Conservation (phyloP, 371 early-diverging fungal species). For the Rhizomucor miehei region DNA sequence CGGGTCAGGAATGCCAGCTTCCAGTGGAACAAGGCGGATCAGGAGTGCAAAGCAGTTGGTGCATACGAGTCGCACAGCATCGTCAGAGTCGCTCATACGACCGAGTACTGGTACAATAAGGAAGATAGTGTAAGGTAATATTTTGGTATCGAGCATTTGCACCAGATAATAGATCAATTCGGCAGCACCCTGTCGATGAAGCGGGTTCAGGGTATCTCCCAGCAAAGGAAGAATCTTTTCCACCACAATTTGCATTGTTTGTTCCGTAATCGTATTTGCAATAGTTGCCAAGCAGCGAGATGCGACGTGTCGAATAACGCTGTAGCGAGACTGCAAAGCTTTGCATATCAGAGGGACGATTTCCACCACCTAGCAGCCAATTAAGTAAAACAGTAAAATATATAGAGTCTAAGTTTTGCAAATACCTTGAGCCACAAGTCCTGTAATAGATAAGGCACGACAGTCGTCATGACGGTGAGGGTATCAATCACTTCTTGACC, state of each 20-base stretch:
- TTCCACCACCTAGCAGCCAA: slow-evolving; percentile 30
- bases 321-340: slow-evolving; percentile 66
- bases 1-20: slow-evolving; percentile 89
- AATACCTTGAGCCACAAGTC: slow-evolving; percentile 28
- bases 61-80: slow-evolving; percentile 81
- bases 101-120: slow-evolving; percentile 95
- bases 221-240: slow-evolving; percentile 75
- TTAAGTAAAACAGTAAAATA: neutral
- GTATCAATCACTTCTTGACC: slow-evolving; percentile 82
- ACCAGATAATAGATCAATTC: slow-evolving; percentile 73
- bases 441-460: slow-evolving; percentile 68
- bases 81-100: slow-evolving; percentile 96
- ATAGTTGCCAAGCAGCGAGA: slow-evolving; percentile 79
- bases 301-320: slow-evolving; percentile 80
- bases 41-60: slow-evolving; percentile 94
- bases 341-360: slow-evolving; percentile 65
- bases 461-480: slow-evolving; percentile 66
- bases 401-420: neutral
- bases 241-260: slow-evolving; percentile 81
- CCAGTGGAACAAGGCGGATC: slow-evolving; percentile 92
- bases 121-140: slow-evolving; percentile 94
- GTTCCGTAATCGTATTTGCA: slow-evolving; percentile 62
- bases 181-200: slow-evolving; percentile 85
- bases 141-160: slow-evolving; percentile 65
- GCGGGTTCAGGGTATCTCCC: slow-evolving; percentile 65